These are phyloP conservation scores for Kuraishia hungarica DNA, from an alignment of 805 yeast genomes.

Conservation along the genomic window DNA sequence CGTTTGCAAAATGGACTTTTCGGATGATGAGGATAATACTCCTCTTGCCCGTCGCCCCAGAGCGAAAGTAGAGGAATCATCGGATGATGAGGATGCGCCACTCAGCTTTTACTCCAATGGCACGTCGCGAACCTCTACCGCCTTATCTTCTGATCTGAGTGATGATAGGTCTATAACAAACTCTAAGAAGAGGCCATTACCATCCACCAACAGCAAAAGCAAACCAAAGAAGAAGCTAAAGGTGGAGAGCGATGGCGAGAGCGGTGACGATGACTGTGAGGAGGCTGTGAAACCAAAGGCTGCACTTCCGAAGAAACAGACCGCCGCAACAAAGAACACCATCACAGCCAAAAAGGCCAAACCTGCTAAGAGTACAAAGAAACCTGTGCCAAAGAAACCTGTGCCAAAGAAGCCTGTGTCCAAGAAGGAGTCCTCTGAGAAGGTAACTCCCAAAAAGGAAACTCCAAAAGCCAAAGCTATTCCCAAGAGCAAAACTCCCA, in stretches of 20 bases:
- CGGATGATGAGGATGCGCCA: neutral
- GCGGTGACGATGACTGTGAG: neutral
- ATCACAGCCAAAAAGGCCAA: neutral
- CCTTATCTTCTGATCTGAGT: neutral
- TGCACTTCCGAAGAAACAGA: conserved; percentile 1
- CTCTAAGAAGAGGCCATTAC: neutral
- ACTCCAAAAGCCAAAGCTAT: conserved; percentile 7
- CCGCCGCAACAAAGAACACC: conserved; percentile 1
- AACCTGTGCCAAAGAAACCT: conserved; percentile 2
- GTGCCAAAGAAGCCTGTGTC: conserved; percentile 2
- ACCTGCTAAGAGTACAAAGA: conserved; percentile 1
- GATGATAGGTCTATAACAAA: neutral
- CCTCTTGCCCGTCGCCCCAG: neutral
- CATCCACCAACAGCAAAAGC: neutral
- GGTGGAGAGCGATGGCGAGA: neutral
- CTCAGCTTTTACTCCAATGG: neutral
- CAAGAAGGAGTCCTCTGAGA: conserved; percentile 6
- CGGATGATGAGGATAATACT: neutral
- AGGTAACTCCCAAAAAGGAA: conserved; percentile 4
- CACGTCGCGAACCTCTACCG: neutral
- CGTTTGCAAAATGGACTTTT: neutral
- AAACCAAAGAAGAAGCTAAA: conserved; percentile 1
- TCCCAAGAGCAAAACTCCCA: conserved; percentile 9
- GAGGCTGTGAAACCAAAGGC: neutral
- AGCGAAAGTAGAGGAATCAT: neutral